Evolutionary conservation across 164 flowering plant species (phyloP), one percentile per base, ranked within the genome.

Genomic region (Annona cherimola): DNA sequence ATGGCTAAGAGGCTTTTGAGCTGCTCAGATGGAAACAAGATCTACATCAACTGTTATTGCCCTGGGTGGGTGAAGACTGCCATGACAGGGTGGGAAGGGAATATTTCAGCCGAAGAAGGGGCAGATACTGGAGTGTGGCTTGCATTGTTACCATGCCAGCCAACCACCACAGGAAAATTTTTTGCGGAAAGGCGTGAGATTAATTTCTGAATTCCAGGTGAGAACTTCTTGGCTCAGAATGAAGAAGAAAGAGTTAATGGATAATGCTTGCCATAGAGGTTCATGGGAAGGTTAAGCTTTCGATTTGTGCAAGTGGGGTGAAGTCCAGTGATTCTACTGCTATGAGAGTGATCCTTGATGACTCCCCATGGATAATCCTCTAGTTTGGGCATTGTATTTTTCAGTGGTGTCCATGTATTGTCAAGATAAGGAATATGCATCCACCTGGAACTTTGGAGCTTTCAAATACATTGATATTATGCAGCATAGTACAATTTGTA

Each of bases 61-160:
- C 99, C 99, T 0, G 99, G 99, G 5, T 90, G 91, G 97, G 98
- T 93, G 74, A 90, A 88, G 79, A 96, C 99, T 55, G 97, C 93
- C 19, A 85, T 96, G 96, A 96, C 94, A 3, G 96, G 93, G 61
- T 96, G 90, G 91, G 88, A 85, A 9, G 99, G 99, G 7, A 89
- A 88, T 73, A 79, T 84, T 57, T 77, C 94, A 40, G 84, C 86
- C 3, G 95, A 88, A 65, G 87, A 88, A 62, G 99, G 87, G 16
- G 99, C 98, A 45, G 99, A 96, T 66, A 96, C 99, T 1, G 98
- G 88, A 43, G 97, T 96, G 8, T 96, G 98, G 98, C 89, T 90
- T 43, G 86, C 98, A 45, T 77, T 93, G 77, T 87, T 90, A 66
- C 94, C 98, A 1, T 90, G 84, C 42, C 85, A 83, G 63, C 85